phyloP scores from a whole-genome alignment of 1,284 basidiomycete species.

The Rhodotorula sp. region DNA sequence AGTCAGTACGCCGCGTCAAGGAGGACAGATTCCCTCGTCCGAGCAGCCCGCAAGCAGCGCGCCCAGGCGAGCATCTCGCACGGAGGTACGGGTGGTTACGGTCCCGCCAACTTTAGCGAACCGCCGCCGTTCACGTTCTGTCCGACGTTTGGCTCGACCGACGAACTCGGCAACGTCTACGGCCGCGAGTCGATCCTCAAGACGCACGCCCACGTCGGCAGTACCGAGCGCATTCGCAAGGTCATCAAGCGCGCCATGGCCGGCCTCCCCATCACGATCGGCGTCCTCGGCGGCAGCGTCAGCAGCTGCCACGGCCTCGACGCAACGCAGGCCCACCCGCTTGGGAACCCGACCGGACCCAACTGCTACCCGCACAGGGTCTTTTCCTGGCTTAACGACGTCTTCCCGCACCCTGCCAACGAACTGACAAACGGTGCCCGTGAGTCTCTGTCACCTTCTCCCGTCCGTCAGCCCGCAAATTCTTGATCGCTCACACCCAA shows the following conservation, averaged over 20 bases:
- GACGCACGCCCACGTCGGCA: constrained; percentile 74
- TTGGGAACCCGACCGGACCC: constrained; percentile 74
- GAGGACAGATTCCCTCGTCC: constrained; percentile 37
- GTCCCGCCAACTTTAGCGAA: constrained; percentile 51
- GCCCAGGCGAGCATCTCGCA: constrained; percentile 34
- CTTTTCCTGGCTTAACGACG: constrained; percentile 90
- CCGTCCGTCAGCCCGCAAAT: not conserved
- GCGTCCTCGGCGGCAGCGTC: constrained; percentile 87
- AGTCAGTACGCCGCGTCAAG: constrained; percentile 23
- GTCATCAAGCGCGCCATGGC: constrained; percentile 79
- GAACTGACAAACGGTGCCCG: constrained; percentile 89
- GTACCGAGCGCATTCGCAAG: constrained; percentile 75
- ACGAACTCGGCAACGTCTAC: constrained; percentile 72
- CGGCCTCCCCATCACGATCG: constrained; percentile 84
- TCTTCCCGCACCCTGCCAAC: constrained; percentile 90
- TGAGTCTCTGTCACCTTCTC: constrained; percentile 27
- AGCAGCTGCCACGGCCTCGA: constrained; percentile 91
- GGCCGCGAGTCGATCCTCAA: constrained; percentile 72
- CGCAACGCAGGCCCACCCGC: constrained; percentile 50
- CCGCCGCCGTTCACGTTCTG: constrained; percentile 80
- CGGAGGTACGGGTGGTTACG: constrained; percentile 40
- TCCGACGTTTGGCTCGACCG: constrained; percentile 76
- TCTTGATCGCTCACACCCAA: not conserved
- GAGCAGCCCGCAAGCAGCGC: constrained; percentile 35
- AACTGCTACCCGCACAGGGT: constrained; percentile 84